Conservation (phyloP, 257 asterid genomes). For the Gentiana dahurica region DNA sequence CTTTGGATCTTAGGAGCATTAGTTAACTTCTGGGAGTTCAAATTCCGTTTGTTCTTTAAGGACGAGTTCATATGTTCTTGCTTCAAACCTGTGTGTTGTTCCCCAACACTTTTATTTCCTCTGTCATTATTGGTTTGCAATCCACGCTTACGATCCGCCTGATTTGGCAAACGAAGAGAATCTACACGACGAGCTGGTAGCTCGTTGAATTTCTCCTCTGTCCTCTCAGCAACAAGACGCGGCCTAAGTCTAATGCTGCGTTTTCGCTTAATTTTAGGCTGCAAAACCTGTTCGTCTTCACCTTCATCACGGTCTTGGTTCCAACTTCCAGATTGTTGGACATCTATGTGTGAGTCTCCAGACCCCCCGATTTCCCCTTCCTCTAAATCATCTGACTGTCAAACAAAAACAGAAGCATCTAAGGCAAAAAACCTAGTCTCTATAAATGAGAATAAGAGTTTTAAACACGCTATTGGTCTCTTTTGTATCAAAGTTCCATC, state of each 20-base stretch:
- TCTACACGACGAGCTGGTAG: constrained; percentile 46
- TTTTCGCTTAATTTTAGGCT: constrained; percentile 85
- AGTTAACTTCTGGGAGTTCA: constrained; percentile 38
- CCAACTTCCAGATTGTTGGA: constrained; percentile 98
- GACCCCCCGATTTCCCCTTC: constrained; percentile 95
- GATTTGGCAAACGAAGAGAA: constrained; percentile 52
- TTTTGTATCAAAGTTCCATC: no score
- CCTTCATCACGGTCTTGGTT: constrained; percentile 92
- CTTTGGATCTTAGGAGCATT: constrained; percentile 31
- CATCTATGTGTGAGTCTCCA: constrained; percentile 82
- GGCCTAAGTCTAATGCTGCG: constrained; percentile 89
- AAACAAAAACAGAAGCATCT: constrained; percentile 12
- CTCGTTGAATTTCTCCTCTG: constrained; percentile 51
- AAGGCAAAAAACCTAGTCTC: constrained; percentile 3
- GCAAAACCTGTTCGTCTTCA: constrained; percentile 96
- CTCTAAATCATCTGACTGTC: constrained; percentile 78
- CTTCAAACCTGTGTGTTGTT: constrained; percentile 29
- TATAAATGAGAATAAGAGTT: neutral
- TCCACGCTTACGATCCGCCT: constrained; percentile 48
- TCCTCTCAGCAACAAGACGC: constrained; percentile 50
- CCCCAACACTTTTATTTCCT: constrained; percentile 43
- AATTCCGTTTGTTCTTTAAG: constrained; percentile 41
- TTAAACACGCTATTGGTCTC: no score
- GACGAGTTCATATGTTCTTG: constrained; percentile 42
- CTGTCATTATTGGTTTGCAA: constrained; percentile 45